Base-by-base conservation (phyloP, 1,284 basidiomycete genomes). In the Chiua sp. region DNA sequence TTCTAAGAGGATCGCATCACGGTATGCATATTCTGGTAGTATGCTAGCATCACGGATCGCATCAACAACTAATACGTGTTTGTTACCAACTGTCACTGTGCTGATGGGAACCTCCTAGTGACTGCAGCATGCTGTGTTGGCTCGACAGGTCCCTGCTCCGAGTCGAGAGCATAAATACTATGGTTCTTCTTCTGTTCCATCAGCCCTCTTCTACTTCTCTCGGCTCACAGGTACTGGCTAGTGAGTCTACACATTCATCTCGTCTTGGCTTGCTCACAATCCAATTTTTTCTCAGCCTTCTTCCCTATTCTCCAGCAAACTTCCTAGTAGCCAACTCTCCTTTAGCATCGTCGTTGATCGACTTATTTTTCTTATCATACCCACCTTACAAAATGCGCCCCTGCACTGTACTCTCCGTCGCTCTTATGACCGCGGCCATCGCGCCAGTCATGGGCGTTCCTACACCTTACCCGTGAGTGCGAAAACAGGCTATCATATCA, bases 151-250 rank as follows among this genome's bases (percentile, higher is more conserved):
- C 15, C 35, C 22, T 12, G 10, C 42, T 44, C 42, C 30, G 30
- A 32, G 30, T n/a, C 8, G 20, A 26, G 53, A 5, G 48, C 57
- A 56, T 57, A 60, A 62, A 59, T 56, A 20, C 44, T 33, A 35
- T 2, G 4, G 20, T n/a, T 28, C 15, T 30, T n/a, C 23, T 52
- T 22, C 20, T 4, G 11, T 26, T 58, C 37, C 60, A 51, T 16
- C 46, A 64, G 59, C 51, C 56, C n/a, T 44, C 26, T 61, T 59
- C 53, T 51, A 52, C 57, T 64, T 59, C 58, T 22, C 60, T 65
- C n/a, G 51, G 60, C 56, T 57, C 60, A 60, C 52, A 60, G 63
- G 63, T 61, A 63, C 63, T 64, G 64, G 66, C 64, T 68, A 63
- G 61, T 68, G 61, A 63, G 63, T 65, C 18, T 18, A 51, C 22